phyloP scores from a whole-genome alignment of 2,329 filamentous ascomycete genomes.

The Penicillium capsulatum region DNA sequence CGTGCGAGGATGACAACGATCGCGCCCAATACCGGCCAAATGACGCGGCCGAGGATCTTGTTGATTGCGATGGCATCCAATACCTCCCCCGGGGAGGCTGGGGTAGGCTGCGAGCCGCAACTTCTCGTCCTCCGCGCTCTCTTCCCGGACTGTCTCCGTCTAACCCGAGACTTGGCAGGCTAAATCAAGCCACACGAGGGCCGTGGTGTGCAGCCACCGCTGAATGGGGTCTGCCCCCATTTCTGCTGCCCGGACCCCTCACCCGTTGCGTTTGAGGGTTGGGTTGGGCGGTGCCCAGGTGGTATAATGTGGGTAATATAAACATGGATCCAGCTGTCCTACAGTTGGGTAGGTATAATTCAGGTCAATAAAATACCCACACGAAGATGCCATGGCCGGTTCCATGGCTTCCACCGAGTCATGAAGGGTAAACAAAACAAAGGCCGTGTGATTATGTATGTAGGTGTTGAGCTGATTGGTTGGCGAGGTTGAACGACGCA shows the following conservation, averaged over 20 bases:
- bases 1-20: constrained; percentile 22
- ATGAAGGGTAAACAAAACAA: too few species aligned
- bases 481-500: neutral
- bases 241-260: neutral
- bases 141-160: constrained; percentile 13
- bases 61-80: constrained; percentile 15
- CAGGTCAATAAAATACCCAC: neutral
- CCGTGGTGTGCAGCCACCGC: constrained; percentile 18
- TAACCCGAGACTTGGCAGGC: constrained; percentile 22
- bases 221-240: constrained; percentile 8
- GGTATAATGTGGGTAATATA: neutral
- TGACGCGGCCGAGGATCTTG: constrained; percentile 9
- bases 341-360: neutral
- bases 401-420: neutral
- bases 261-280: neutral
- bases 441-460: too few species aligned
- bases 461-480: neutral
- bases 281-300: neutral
- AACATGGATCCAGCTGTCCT: neutral
- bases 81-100: constrained; percentile 5
- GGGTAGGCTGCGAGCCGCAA: constrained; percentile 11
- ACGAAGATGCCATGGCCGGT: neutral
- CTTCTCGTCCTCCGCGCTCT: constrained; percentile 6
- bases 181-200: constrained; percentile 21
- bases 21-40: constrained; percentile 11